Conservation (phyloP, 2,329 filamentous ascomycete species). For the Colletotrichum agaves region DNA sequence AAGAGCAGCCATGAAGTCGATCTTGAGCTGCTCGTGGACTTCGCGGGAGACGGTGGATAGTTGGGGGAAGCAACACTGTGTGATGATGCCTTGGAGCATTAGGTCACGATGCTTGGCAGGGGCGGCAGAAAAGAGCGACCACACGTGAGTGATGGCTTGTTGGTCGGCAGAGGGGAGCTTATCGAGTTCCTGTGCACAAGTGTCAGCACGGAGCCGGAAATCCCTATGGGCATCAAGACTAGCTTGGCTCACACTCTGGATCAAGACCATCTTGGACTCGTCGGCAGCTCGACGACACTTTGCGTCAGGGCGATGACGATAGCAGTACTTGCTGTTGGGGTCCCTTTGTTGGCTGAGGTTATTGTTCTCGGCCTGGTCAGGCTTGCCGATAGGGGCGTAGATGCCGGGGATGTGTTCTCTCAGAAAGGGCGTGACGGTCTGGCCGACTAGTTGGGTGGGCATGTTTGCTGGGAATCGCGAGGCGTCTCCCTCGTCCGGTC, state of each 20-base stretch:
- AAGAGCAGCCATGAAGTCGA: slow-evolving; percentile 92
- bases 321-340: slow-evolving; percentile 91
- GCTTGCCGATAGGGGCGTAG: slow-evolving; percentile 82
- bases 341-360: slow-evolving; percentile 47
- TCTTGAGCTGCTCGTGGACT: slow-evolving; percentile 94
- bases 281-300: slow-evolving; percentile 94
- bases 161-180: slow-evolving; percentile 85
- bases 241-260: slow-evolving; percentile 77
- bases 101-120: slow-evolving; percentile 93
- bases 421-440: slow-evolving; percentile 88
- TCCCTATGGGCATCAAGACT: not conserved
- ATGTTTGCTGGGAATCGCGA: slow-evolving; percentile 63
- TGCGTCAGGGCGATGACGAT: slow-evolving; percentile 91
- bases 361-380: slow-evolving; percentile 55
- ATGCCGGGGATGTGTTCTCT: slow-evolving; percentile 89
- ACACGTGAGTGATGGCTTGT: slow-evolving; percentile 95
- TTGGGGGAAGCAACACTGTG: slow-evolving; percentile 97
- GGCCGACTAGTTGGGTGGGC: slow-evolving; percentile 74
- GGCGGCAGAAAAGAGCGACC: slow-evolving; percentile 96
- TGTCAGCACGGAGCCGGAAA: slow-evolving; percentile 41
- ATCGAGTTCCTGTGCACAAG: slow-evolving; percentile 74
- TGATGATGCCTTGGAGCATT: slow-evolving; percentile 95
- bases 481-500: slow-evolving; percentile 60
- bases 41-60: slow-evolving; percentile 91
- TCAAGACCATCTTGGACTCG: slow-evolving; percentile 94